These are phyloP conservation scores for Ruellia speciosa DNA, from an alignment of 305 asterid genomes.

Conservation along the genomic window DNA sequence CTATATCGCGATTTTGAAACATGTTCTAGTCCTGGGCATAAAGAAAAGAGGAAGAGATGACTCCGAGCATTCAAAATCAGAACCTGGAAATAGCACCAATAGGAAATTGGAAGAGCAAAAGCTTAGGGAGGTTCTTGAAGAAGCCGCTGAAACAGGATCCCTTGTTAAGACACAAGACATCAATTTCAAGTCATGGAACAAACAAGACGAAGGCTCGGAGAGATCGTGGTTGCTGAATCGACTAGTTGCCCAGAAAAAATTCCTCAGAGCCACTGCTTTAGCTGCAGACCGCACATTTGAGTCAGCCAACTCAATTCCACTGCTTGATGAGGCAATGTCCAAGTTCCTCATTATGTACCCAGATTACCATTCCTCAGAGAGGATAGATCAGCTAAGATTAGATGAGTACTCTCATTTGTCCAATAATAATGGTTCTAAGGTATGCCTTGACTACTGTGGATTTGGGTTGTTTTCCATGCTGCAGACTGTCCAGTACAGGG, in stretches of 20 bases:
- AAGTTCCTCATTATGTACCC: slow-evolving; percentile 90
- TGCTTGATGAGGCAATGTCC: slow-evolving; percentile 54
- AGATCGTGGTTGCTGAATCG: slow-evolving; percentile 82
- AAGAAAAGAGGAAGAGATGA: slow-evolving; percentile 69
- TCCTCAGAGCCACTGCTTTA: slow-evolving; percentile 79
- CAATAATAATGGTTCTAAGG: slow-evolving; percentile 39
- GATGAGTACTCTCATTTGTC: slow-evolving; percentile 79
- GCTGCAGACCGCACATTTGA: slow-evolving; percentile 75
- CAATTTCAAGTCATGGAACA: slow-evolving; percentile 47
- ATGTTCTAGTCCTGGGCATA: slow-evolving; percentile 60
- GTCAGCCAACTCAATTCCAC: slow-evolving; percentile 51
- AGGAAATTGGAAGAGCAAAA: slow-evolving; percentile 81
- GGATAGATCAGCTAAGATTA: slow-evolving; percentile 71
- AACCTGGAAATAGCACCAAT: slow-evolving; percentile 43
- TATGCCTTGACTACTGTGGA: slow-evolving; percentile 92
- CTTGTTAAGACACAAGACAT: slow-evolving; percentile 74
- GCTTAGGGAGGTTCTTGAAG: slow-evolving; percentile 93
- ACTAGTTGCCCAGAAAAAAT: slow-evolving; percentile 73
- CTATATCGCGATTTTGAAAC: too few species aligned
- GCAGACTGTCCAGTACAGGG: slow-evolving; percentile 84
- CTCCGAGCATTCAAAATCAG: too few species aligned
- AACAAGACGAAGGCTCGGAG: slow-evolving; percentile 69
- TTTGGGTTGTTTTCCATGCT: slow-evolving; percentile 86
- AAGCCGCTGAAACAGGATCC: slow-evolving; percentile 90
- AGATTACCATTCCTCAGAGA: slow-evolving; percentile 62